Conservation (phyloP, 106 monocot species). For the Vanilla planifolia region DNA sequence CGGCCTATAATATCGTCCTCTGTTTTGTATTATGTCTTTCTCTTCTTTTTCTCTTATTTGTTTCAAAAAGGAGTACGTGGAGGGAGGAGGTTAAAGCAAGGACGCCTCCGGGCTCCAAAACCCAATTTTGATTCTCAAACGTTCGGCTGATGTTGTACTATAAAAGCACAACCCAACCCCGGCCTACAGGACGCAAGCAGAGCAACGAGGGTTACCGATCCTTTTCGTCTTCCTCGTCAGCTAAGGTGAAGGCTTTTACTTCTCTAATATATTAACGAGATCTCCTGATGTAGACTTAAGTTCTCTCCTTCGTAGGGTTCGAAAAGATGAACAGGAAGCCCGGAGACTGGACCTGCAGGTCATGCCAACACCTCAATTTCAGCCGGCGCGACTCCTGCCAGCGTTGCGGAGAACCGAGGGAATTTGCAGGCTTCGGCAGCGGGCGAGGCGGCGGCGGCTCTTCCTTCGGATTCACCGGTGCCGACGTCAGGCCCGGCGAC, state of each 20-base stretch:
- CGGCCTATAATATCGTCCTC: slow-evolving; percentile 10
- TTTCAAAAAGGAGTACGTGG: slow-evolving; percentile 29
- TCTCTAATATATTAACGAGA: background rate
- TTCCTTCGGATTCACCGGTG: slow-evolving; percentile 28
- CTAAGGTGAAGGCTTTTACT: background rate
- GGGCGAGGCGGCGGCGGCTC: slow-evolving; percentile 31
- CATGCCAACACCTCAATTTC: slow-evolving; percentile 95
- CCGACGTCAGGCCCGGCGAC: slow-evolving; percentile 85
- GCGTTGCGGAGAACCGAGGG: slow-evolving; percentile 58
- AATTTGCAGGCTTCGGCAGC: slow-evolving; percentile 20
- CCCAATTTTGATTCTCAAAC: slow-evolving; percentile 43
- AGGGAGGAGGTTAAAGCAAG: slow-evolving; percentile 10
- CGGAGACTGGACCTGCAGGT: slow-evolving; percentile 92
- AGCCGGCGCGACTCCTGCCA: slow-evolving; percentile 90
- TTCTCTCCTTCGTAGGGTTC: background rate
- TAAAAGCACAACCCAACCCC: slow-evolving; percentile 30
- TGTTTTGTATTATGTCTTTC: slow-evolving; percentile 9
- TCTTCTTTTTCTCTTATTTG: slow-evolving; percentile 17
- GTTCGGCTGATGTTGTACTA: slow-evolving; percentile 30
- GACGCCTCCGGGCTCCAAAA: slow-evolving; percentile 34
- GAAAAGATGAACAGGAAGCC: slow-evolving; percentile 91
- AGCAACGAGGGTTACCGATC: slow-evolving; percentile 5
- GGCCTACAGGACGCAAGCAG: slow-evolving; percentile 9
- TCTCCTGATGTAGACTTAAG: background rate
- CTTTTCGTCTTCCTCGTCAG: background rate